A percentile compares a stretch with the other conserved stretches of the same genome.
Evolutionary conservation across 441 rosid genomes (phyloP).

Genomic region (Jatropha multifida): DNA sequence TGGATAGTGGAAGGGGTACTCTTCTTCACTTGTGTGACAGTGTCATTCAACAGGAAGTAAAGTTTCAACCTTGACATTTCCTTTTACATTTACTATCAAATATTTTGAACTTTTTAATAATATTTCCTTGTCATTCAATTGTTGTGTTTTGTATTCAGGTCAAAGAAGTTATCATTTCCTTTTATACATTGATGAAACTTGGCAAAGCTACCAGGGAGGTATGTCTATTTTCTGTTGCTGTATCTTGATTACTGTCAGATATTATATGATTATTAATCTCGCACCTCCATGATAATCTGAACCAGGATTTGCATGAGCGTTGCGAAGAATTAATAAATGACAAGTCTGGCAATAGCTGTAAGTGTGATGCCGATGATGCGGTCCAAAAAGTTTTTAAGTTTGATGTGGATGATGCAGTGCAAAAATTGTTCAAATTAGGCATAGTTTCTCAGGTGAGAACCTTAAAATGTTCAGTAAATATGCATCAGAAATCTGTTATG

Average conservation of each 20-base stretch:
- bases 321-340: conserved; percentile 86
- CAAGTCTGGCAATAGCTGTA: conserved; percentile 76
- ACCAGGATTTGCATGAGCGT: conserved; percentile 79
- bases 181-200: conserved; percentile 81
- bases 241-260: conserved; percentile 3
- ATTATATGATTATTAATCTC: background rate
- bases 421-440: conserved; percentile 85
- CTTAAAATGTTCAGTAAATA: background rate
- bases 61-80: conserved; percentile 21
- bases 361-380: conserved; percentile 25
- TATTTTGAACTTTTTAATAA: background rate
- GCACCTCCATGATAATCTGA: conserved; percentile 19
- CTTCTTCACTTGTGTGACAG: conserved; percentile 95
- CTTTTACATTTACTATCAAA: background rate
- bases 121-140: too few relatives aligned
- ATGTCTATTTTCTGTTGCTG: conserved; percentile 9
- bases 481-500: background rate
- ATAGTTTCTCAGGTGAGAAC: conserved; percentile 68
- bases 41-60: conserved; percentile 88
- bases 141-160: conserved; percentile 46
- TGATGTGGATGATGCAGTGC: conserved; percentile 94
- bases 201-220: conserved; percentile 68
- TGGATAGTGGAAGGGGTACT: conserved; percentile 96
- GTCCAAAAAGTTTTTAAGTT: conserved; percentile 2
- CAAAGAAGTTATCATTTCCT: conserved; percentile 86